Evolutionary conservation across 2,329 filamentous ascomycete genomes (phyloP).

Genomic region (Colletotrichum plurivorum): DNA sequence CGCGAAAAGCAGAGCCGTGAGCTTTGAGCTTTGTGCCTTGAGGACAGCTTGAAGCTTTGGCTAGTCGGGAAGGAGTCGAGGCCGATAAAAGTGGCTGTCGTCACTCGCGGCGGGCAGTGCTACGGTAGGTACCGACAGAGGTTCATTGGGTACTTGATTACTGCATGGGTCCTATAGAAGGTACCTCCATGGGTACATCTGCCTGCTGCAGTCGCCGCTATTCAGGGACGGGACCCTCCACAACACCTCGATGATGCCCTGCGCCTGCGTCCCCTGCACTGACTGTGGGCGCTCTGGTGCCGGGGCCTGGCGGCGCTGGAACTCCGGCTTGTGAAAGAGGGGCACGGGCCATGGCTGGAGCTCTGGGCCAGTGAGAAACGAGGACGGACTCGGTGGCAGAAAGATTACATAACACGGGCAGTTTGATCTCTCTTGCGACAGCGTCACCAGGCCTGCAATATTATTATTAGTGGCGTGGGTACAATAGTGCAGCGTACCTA

Average conservation of each 20-base stretch:
- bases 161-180: no score
- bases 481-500: background rate
- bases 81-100: conserved; percentile 38
- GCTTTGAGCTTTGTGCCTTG: conserved; percentile 23
- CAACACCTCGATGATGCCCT: no score
- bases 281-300: conserved; percentile 1
- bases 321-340: conserved; percentile 36
- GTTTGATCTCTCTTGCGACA: background rate
- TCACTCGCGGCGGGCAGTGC: conserved; percentile 35
- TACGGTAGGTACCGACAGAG: background rate
- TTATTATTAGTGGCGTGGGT: no score
- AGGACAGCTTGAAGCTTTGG: conserved; percentile 40
- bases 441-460: conserved; percentile 6
- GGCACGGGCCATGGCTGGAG: conserved; percentile 5
- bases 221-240: no score
- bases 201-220: no score
- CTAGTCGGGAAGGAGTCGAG: conserved; percentile 14
- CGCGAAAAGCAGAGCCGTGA: conserved; percentile 22
- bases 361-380: conserved; percentile 11
- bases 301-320: background rate
- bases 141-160: no score
- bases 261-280: background rate
- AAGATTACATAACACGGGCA: conserved; percentile 23
- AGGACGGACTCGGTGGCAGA: background rate
- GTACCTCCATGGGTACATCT: no score